These are phyloP conservation scores for Colletotrichum destructivum DNA, from an alignment of 2,329 filamentous ascomycete species.

Conservation along the genomic window DNA sequence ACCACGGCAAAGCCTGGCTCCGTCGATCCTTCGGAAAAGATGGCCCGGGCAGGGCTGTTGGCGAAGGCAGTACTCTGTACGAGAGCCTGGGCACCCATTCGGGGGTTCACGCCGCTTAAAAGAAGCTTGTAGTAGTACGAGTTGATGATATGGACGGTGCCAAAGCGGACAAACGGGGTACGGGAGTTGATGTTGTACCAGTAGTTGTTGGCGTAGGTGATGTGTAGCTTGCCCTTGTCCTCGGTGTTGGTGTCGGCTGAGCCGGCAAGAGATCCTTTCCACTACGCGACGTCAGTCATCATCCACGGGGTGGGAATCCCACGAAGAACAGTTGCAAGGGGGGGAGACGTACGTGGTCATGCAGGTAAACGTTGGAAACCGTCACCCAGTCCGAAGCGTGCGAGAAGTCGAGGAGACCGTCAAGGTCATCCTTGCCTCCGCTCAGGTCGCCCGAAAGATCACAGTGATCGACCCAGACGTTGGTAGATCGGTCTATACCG, in stretches of 20 bases:
- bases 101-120: conserved; percentile 67
- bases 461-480: conserved; percentile 65
- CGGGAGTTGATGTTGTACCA: conserved; percentile 74
- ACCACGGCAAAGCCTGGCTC: conserved; percentile 56
- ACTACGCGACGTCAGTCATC: conserved; percentile 56
- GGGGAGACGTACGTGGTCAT: conserved; percentile 54
- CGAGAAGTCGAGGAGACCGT: conserved; percentile 61
- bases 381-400: conserved; percentile 62
- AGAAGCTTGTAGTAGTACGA: conserved; percentile 61
- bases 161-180: conserved; percentile 72
- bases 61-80: conserved; percentile 68
- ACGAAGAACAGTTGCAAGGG: neutral
- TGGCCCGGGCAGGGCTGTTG: conserved; percentile 49
- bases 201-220: conserved; percentile 75
- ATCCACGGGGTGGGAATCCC: no score
- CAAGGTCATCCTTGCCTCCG: conserved; percentile 61
- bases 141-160: conserved; percentile 67
- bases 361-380: conserved; percentile 58
- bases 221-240: conserved; percentile 70
- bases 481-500: conserved; percentile 62
- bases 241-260: conserved; percentile 74
- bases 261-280: conserved; percentile 72
- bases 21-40: conserved; percentile 55
- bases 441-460: conserved; percentile 56
- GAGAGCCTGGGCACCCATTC: conserved; percentile 67